Percentiles rank a stretch among this genome's conserved stretches.
These are phyloP conservation scores for Vigna trinervia DNA, from an alignment of 306 rosid genomes.

Conservation along the genomic window DNA sequence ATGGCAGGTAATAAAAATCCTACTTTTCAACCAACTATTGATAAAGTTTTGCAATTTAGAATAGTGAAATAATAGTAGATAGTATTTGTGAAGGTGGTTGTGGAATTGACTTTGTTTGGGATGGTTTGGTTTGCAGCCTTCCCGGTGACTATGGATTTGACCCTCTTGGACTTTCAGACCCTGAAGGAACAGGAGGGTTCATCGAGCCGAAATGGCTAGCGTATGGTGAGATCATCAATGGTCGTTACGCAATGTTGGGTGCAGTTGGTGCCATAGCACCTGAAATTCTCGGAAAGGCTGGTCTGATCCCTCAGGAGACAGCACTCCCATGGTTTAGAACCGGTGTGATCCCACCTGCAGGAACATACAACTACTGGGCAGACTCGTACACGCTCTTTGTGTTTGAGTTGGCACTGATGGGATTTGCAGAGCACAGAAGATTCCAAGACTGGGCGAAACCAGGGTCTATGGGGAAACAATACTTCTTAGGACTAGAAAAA, in stretches of 20 bases:
- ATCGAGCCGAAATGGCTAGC: conserved; percentile 96
- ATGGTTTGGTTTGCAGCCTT: conserved; percentile 55
- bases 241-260: conserved; percentile 89
- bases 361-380: conserved; percentile 94
- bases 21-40: too few species aligned
- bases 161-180: conserved; percentile 96
- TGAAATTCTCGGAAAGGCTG: conserved; percentile 75
- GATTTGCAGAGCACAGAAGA: conserved; percentile 94
- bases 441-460: conserved; percentile 91
- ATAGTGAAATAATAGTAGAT: too few species aligned
- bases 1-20: conserved; percentile 74
- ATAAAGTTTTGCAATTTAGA: too few species aligned
- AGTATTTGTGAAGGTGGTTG: not conserved
- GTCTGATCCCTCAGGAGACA: conserved; percentile 82
- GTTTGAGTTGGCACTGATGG: conserved; percentile 80
- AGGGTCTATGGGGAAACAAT: conserved; percentile 86
- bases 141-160: conserved; percentile 97
- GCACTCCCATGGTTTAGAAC: conserved; percentile 98
- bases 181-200: conserved; percentile 97
- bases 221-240: conserved; percentile 90
- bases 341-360: conserved; percentile 92
- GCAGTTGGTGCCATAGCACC: conserved; percentile 90
- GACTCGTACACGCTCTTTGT: conserved; percentile 91
- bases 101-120: conserved; percentile 39
- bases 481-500: conserved; percentile 87